Evolutionary conservation across 2,329 filamentous ascomycete species (phyloP).

Genomic region (Nothomitra cinnamomea): DNA sequence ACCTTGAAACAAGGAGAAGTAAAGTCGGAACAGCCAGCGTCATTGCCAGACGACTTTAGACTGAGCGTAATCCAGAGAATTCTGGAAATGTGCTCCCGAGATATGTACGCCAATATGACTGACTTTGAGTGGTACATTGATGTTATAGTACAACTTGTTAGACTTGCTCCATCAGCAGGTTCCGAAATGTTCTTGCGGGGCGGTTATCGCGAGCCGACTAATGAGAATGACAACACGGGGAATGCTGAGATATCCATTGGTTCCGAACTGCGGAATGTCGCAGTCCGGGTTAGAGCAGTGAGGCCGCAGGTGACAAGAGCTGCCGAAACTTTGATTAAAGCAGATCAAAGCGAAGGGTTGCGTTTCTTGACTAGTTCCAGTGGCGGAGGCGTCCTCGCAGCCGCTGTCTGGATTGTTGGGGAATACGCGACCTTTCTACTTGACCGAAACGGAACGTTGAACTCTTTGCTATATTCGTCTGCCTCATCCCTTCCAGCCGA

Average conservation of each 20-base stretch:
- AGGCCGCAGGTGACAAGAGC: slow-evolving; percentile 65
- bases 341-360: slow-evolving; percentile 40
- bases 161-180: slow-evolving; percentile 33
- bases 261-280: slow-evolving; percentile 71
- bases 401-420: slow-evolving; percentile 71
- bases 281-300: slow-evolving; percentile 78
- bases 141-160: slow-evolving; percentile 69
- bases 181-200: slow-evolving; percentile 7
- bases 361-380: slow-evolving; percentile 34
- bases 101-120: slow-evolving; percentile 68
- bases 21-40: slow-evolving; percentile 32
- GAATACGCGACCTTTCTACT: slow-evolving; percentile 66
- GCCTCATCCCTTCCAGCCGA: slow-evolving; percentile 41
- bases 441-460: slow-evolving; percentile 54
- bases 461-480: slow-evolving; percentile 52
- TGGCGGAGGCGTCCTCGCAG: slow-evolving; percentile 49
- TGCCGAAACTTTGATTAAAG: slow-evolving; percentile 56
- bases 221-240: slow-evolving; percentile 38
- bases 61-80: slow-evolving; percentile 69
- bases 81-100: slow-evolving; percentile 72
- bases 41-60: slow-evolving; percentile 73
- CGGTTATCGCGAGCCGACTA: slow-evolving; percentile 9
- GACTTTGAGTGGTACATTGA: slow-evolving; percentile 99
- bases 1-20: slow-evolving; percentile 33
- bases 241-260: slow-evolving; percentile 38